Evolutionary conservation across 805 yeast genomes (phyloP).

Genomic region (Ogataea philodendri): DNA sequence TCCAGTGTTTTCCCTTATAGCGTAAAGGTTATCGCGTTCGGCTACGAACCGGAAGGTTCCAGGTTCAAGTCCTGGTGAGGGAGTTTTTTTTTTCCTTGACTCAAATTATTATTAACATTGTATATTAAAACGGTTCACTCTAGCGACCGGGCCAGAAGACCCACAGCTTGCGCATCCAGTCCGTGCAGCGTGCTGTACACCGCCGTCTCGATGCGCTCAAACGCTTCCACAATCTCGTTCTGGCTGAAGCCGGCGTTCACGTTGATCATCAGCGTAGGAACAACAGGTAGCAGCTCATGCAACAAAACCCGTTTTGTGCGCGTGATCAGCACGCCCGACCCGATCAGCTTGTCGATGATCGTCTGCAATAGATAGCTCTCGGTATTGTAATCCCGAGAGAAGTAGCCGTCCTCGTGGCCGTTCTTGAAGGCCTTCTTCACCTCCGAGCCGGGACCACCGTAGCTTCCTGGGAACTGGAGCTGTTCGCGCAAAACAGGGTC

Average conservation of each 20-base stretch:
- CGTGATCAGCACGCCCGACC: constrained; percentile 55
- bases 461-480: constrained; percentile 46
- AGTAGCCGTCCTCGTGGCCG: constrained; percentile 40
- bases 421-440: constrained; percentile 44
- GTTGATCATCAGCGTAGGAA: constrained; percentile 57
- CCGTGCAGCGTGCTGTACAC: constrained; percentile 16
- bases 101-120: background rate
- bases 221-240: constrained; percentile 45
- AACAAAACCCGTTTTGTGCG: constrained; percentile 57
- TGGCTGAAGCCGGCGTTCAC: constrained; percentile 46
- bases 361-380: constrained; percentile 65
- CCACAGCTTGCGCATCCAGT: constrained; percentile 9
- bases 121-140: constrained; percentile 8
- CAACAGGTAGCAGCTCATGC: constrained; percentile 71
- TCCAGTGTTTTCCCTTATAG: constrained; percentile 28
- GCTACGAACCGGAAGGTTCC: constrained; percentile 41
- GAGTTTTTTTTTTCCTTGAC: constrained; percentile 12
- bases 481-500: constrained; percentile 42
- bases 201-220: constrained; percentile 36
- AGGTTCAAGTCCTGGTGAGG: constrained; percentile 57
- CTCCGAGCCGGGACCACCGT: constrained; percentile 45
- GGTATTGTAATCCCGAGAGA: constrained; percentile 43
- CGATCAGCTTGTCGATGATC: constrained; percentile 57
- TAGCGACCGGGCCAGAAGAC: constrained; percentile 13
- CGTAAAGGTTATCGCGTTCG: constrained; percentile 36